Evolutionary conservation across 768 basidiomycete genomes (phyloP), one percentile per base, ranked within the genome.

Genomic region (Mycena haematopus): DNA sequence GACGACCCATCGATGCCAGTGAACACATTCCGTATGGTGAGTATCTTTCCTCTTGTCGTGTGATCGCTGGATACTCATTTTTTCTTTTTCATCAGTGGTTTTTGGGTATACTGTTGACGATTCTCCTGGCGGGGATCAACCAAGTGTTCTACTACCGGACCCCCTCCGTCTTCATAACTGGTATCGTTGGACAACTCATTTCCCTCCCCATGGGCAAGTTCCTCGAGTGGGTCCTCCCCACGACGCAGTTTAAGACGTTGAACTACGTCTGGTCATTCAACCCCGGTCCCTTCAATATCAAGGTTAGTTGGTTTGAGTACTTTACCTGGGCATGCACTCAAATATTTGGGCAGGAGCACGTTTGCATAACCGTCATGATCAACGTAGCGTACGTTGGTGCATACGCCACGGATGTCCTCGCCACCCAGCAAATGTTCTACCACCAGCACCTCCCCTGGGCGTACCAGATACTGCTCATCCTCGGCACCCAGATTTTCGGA

Each of bases 281-380:
- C 67, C 87, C 88, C 0, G 94, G 93, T 0, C 92, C 91, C 2
- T 96, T 95, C 79, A 89, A 85, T 64, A 87, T 95, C 82, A 96
- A 96, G 56, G 38, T 38, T 38, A 13, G 38, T 38, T 15, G 11
- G 11, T 38, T 38, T 17, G 38, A 38, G 17, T 17, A 13, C 11
- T 6, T 17, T 17, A 38, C 14, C 38, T 38, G 38, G 17, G 15
- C 38, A 17, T 17, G 15, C 15, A 38, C 38, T 38, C 38, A 38
- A 13, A 38, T 38, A 13, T 38, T 42, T 13, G 42, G n/a, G 54
- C 44, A n/a, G n/a, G n/a, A n/a, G n/a, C n/a, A n/a, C n/a, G n/a
- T 92, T 63, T 87, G 86, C 73, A 89, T 91, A 72, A 90, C 90
- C 29, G 83, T 92, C 63, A 93, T 94, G 92, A 84, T 86, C 40